Base-by-base conservation (phyloP, 2,329 filamentous ascomycete species). In the Calonectria pteridis region DNA sequence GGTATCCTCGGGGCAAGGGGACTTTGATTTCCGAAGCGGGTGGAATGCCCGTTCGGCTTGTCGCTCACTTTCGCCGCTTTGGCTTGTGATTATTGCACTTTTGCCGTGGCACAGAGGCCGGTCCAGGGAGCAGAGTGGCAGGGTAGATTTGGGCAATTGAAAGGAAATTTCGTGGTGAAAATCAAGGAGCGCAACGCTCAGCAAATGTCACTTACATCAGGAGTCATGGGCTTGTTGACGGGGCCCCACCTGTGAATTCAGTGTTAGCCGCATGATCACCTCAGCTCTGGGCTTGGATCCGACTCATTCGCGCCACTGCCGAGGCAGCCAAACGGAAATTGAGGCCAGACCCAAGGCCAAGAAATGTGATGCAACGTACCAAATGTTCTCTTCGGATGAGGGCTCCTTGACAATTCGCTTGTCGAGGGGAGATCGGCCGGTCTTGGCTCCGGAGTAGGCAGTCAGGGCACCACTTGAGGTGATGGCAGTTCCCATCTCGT, bases 151-250 rank as follows among this genome's bases (percentile, higher is more conserved):
- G 53, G 49, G 33, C 43, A 73, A 67, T 33, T 55, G 62, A 63
- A 67, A 70, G 76, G 37, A 55, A 35, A 69, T 63, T 50, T 31
- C 16, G 28, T 53, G 62, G 72, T 67, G 69, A 75, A 72, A 76
- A 55, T 33, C 49, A 70, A 43, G 66, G 62, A 68, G 70, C 72
- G 53, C 65, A 55, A 77, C 73, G 67, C 68, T 63, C 73, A 69
- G 43, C 72, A 70, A 72, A 55, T 35, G 33, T 73, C 69, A 78
- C 79, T 80, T 93, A 98, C 97, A 86, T 98, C 96, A 81, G 95
- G 92, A 80, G 92, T 93, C 97, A 99, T 99, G 84, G 96, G 94
- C 92, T 98, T 98, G 91, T 99, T 99, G 80, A 99, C 97, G 71
- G 97, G 96, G 83, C 97, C 97, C 97, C 97, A 98, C 87, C 88